Base-by-base conservation (phyloP, 2,329 filamentous ascomycete genomes). In the Akanthomyces lecanii region DNA sequence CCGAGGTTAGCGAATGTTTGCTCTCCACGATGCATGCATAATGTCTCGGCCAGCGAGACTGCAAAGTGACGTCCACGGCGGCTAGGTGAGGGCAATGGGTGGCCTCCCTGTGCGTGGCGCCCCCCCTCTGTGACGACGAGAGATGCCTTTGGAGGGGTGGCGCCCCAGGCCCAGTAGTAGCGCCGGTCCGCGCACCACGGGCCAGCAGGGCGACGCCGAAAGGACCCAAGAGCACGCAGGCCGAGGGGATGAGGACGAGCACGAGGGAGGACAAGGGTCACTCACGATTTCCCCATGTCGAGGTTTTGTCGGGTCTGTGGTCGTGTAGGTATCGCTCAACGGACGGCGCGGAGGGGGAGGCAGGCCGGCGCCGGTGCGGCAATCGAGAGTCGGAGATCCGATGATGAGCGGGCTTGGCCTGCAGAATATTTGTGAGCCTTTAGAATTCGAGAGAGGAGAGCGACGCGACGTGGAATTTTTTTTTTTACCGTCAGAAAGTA, bases 211-310 rank as follows among this genome's bases (percentile, higher is more conserved):
- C 42, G 36, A 33, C 2, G 18, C 16, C 28, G 50, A n/a, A 30
- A 21, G 30, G 48, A 21, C 25, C 33, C 28, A 4, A 1, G 28
- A 56, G 53, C 14, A 33, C 5, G 55, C 16, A 33, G 18, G 25
- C 25, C 14, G 40, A 38, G 36, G 23, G 28, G 40, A 25, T 7
- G 38, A 38, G 51, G n/a, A 5, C 21, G 16, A 40, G 18, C 1
- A 8, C 7, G 16, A 16, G 10, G 18, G 25, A n/a, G 4, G 28
- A 54, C 21, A 23, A 44, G n/a, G 36, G 21, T 33, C 25, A 63
- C 61, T 63, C 53, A 63, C 61, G 61, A 63, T 63, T 63, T 63
- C 23, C 61, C 61, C 61, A 63, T 63, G 58, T 52, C 40, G 38
- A 53, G 5, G n/a, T 58, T 21, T 45, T 45, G 40, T 47, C 42